These are phyloP conservation scores for Aquilaria yunnanensis DNA, from an alignment of 345 rosid species.

Conservation along the genomic window DNA sequence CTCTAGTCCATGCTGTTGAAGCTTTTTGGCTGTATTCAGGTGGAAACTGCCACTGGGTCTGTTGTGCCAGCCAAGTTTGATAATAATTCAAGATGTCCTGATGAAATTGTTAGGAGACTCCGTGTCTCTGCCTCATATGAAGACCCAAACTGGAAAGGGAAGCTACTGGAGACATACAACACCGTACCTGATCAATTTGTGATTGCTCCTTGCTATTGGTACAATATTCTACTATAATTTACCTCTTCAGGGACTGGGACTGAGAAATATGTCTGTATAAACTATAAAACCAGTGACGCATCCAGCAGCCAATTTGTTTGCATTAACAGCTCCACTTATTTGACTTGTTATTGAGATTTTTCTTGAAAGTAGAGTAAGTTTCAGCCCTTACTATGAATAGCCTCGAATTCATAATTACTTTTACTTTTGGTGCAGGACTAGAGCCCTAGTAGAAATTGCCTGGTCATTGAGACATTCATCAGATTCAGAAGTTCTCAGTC, in stretches of 20 bases:
- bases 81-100: constrained; percentile 67
- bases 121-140: constrained; percentile 53
- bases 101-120: constrained; percentile 73
- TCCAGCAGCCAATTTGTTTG: too few species aligned
- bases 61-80: constrained; percentile 63
- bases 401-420: not conserved
- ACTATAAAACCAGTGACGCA: too few species aligned
- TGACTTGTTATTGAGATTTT: too few species aligned
- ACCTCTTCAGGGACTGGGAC: too few species aligned
- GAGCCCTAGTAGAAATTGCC: constrained; percentile 19
- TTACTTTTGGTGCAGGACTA: constrained; percentile 41
- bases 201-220: constrained; percentile 81
- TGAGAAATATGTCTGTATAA: too few species aligned
- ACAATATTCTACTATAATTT: constrained; percentile 8
- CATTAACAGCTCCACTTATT: too few species aligned
- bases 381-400: too few species aligned
- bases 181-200: constrained; percentile 58
- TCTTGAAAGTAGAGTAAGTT: too few species aligned
- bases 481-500: constrained; percentile 51
- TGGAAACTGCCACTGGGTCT: constrained; percentile 58
- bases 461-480: constrained; percentile 32
- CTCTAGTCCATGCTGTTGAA: not conserved
- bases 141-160: constrained; percentile 60
- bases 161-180: constrained; percentile 76
- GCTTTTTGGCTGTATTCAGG: constrained; percentile 32